Evolutionary conservation across 441 rosid genomes (phyloP), one percentile per base, ranked within the genome.

Genomic region (Euphorbia schlechtendalii): DNA sequence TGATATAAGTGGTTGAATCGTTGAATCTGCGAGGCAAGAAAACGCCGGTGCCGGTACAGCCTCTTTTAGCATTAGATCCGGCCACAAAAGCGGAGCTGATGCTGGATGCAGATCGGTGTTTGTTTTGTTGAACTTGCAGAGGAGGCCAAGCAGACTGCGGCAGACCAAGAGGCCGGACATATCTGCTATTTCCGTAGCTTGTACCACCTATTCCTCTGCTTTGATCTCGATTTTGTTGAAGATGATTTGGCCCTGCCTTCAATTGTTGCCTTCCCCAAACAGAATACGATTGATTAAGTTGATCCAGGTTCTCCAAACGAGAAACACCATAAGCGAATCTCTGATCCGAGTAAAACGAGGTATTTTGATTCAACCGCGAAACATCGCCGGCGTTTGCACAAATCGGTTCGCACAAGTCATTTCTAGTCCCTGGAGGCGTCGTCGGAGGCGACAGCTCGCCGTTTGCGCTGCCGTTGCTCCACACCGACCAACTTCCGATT

Each of bases 41-140:
- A 18, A 92, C 97, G 9, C 98, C 98, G 22, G 97, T 92, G 9
- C 97, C 97, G 17, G 78, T 34, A 45, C 82, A 68, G 34, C 81
- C 82, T 6, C 77, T 71, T 72, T 81, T 90, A 3, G 46, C 80
- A 15, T 77, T 80, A 57, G 79, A 61, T 71, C 83, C 80, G 17
- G 72, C 56, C 7, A 69, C 72, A 32, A 79, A 74, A 15, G 74
- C 71, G 21, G 78, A 65, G 53, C 78, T 70, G 64, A 32, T 72
- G 64, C 71, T 68, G 0, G 63, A 6, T 17, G 48, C 65, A 52
- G 69, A 59, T 3, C 64, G 66, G 24, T 66, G 70, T 1, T 28
- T 30, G 60, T 69, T 73, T 5, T 71, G 59, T 10, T 45, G 45
- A 21, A 10, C 15, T 11, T 49, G 64, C 17, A 76, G 65, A 20